Evolutionary conservation across 768 basidiomycete species (phyloP).

Genomic region (Trametes punicea): DNA sequence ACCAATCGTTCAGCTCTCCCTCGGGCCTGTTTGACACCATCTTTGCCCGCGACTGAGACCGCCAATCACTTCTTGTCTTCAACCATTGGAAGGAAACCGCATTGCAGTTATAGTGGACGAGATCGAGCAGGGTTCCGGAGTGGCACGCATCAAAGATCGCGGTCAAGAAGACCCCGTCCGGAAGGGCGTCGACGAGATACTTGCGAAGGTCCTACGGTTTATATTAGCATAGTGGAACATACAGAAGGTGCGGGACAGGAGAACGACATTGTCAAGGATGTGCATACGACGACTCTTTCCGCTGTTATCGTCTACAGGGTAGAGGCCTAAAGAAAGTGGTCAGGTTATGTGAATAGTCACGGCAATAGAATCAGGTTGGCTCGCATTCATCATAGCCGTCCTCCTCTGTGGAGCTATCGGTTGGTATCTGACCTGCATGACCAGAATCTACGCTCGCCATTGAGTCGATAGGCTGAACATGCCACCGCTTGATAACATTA

Average conservation of each 20-base stretch:
- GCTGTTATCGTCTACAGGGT: too few relatives aligned
- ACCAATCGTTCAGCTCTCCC: too few relatives aligned
- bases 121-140: slow-evolving; percentile 26
- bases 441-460: slow-evolving; percentile 21
- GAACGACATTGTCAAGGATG: slow-evolving; percentile 26
- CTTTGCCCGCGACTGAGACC: too few relatives aligned
- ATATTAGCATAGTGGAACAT: background rate
- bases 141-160: slow-evolving; percentile 28
- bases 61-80: slow-evolving; percentile 15
- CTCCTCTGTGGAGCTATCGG: slow-evolving; percentile 10
- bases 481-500: too few relatives aligned
- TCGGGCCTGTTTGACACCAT: too few relatives aligned
- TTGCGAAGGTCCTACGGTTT: slow-evolving; percentile 18
- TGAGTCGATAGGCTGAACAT: background rate
- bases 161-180: slow-evolving; percentile 16
- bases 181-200: slow-evolving; percentile 18
- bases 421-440: slow-evolving; percentile 20
- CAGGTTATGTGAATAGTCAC: too few relatives aligned
- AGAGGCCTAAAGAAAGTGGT: too few relatives aligned
- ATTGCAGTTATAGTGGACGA: slow-evolving; percentile 27
- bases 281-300: too few relatives aligned
- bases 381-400: slow-evolving; percentile 29
- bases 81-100: slow-evolving; percentile 23
- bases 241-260: background rate
- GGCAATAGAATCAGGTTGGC: background rate